Base-by-base conservation (phyloP, 2,329 filamentous ascomycete genomes). In the Hypomyces perniciosus region DNA sequence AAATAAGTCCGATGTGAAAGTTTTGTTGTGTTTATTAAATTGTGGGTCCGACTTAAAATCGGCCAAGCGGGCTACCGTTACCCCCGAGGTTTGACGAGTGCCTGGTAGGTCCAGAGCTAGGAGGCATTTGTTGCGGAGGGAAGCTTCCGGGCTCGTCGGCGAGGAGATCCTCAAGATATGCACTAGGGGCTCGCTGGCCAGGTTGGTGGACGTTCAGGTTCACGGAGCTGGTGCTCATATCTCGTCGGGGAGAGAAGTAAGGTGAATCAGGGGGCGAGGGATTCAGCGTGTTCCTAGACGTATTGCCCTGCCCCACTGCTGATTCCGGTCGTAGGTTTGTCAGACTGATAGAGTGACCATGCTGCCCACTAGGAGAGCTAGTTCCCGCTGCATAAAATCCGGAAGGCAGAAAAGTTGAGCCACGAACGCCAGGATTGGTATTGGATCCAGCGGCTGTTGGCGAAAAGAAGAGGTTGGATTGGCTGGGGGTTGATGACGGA, bases 121-220 rank as follows among this genome's bases (percentile, higher is more conserved):
- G 62, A 6, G 67, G 66, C 66, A 70, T 71, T 4, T 69, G 59
- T 40, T 62, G 62, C 10, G 76, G 73, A 8, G 78, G 77, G 48
- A 80, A 72, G 57, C 70, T 66, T 35, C 72, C 71, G 5, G 76
- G 74, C 62, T 90, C 85, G 56, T 87, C 88, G 62, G 90, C 89
- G 54, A 96, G 85, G 45, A 97, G 70, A 66, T 96, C 90, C 53
- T 97, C 91, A 37, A 97, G 75, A 65, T 90, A 96, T 13, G 90
- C 88, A 66, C 89, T 95, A 0, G 92, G 92, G 12, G 90, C 86
- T 51, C 91, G 78, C 51, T 83, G 83, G 48, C 82, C 85, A 10
- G 82, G 76, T 3, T 85, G 78, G 12, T 61, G 61, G 4, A 55
- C 54, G 50, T 80, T 76, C 55, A 86, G 75, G 59, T 83, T 86